Evolutionary conservation across 2,329 filamentous ascomycete species (phyloP).

Genomic region (Ramularia endophylla): DNA sequence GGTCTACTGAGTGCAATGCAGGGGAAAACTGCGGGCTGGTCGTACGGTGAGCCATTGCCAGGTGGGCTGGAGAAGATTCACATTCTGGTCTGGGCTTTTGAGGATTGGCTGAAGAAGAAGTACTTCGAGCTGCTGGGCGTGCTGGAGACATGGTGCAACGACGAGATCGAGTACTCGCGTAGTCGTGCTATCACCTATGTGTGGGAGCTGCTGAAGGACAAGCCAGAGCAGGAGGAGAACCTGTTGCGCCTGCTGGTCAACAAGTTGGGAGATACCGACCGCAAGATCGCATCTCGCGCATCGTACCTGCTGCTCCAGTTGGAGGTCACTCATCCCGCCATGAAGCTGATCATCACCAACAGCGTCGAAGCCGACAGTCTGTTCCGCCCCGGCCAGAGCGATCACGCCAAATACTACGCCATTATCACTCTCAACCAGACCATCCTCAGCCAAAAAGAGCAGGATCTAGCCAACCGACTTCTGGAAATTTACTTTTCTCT

Average conservation of each 20-base stretch:
- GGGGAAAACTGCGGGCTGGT: slow-evolving; percentile 59
- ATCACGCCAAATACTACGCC: slow-evolving; percentile 89
- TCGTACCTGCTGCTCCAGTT: slow-evolving; percentile 93
- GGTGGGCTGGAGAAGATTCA: slow-evolving; percentile 68
- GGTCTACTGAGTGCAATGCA: slow-evolving; percentile 67
- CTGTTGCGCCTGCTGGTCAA: slow-evolving; percentile 86
- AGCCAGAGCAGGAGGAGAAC: slow-evolving; percentile 96
- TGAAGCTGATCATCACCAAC: slow-evolving; percentile 84
- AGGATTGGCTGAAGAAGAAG: slow-evolving; percentile 89
- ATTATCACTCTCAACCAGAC: slow-evolving; percentile 97
- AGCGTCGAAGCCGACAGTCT: slow-evolving; percentile 83
- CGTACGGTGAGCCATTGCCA: slow-evolving; percentile 62
- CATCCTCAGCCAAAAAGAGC: slow-evolving; percentile 78
- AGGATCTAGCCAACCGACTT: slow-evolving; percentile 70
- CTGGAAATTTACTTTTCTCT: slow-evolving; percentile 88
- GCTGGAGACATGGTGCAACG: slow-evolving; percentile 86
- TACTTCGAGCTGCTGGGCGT: slow-evolving; percentile 93
- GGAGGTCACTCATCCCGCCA: slow-evolving; percentile 79
- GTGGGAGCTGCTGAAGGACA: slow-evolving; percentile 85
- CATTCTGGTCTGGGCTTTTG: slow-evolving; percentile 81
- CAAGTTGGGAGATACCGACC: slow-evolving; percentile 91
- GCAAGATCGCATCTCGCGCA: slow-evolving; percentile 89
- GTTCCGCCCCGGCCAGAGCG: slow-evolving; percentile 78
- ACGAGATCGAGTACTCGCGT: slow-evolving; percentile 91
- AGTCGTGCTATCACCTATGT: slow-evolving; percentile 85